Evolutionary conservation across 2,329 filamentous ascomycete genomes (phyloP).

Genomic region (Diplodia scrobiculata): DNA sequence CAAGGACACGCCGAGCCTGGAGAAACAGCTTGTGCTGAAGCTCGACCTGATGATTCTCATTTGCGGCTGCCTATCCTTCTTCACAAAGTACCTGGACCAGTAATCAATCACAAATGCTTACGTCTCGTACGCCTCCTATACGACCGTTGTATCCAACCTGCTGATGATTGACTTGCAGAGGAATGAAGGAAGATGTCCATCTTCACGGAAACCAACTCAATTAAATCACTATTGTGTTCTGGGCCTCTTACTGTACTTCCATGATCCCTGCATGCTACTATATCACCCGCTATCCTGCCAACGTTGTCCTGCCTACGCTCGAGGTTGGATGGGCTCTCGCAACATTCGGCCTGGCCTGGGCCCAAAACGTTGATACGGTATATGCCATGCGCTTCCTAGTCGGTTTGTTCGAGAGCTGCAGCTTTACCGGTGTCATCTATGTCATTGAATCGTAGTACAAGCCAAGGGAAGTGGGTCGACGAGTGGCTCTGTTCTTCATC

Average conservation of each 20-base stretch:
- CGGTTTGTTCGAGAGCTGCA: constrained; percentile 39
- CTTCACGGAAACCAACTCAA: constrained; percentile 32
- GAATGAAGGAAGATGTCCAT: constrained; percentile 31
- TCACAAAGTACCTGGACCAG: constrained; percentile 47
- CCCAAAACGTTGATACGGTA: constrained; percentile 23
- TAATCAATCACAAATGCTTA: constrained; percentile 32
- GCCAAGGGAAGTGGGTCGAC: constrained; percentile 40
- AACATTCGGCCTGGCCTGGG: constrained; percentile 36
- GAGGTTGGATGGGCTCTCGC: constrained; percentile 36
- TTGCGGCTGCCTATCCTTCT: constrained; percentile 47
- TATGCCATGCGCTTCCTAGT: constrained; percentile 45
- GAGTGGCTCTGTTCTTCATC: constrained; percentile 41
- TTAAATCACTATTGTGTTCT: constrained; percentile 34
- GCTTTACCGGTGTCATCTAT: constrained; percentile 44
- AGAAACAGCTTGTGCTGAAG: constrained; percentile 44
- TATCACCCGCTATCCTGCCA: constrained; percentile 38
- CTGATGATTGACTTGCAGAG: constrained; percentile 10
- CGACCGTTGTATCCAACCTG: background rate
- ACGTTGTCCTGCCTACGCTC: constrained; percentile 34
- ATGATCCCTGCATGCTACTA: constrained; percentile 49
- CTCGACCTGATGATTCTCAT: constrained; percentile 46
- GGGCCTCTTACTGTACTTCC: constrained; percentile 47
- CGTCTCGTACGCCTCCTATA: constrained; percentile 26
- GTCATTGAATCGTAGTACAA: constrained; percentile 51
- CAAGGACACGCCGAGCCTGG: constrained; percentile 37